These are phyloP conservation scores for Corniculantispora saksenae DNA, from an alignment of 2,329 filamentous ascomycete genomes.

Conservation along the genomic window DNA sequence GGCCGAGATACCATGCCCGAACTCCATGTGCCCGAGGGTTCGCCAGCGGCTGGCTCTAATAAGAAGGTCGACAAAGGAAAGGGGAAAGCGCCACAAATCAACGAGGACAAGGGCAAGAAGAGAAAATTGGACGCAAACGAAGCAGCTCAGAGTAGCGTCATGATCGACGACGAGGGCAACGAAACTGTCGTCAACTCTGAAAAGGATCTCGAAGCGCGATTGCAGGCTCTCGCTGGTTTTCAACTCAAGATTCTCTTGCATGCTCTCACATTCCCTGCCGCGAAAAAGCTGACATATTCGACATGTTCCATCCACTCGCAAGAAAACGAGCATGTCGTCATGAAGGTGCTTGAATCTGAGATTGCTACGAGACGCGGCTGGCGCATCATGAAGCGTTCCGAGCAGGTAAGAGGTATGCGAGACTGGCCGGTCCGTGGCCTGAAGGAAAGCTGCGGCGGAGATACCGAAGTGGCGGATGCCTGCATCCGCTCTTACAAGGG, in stretches of 20 bases:
- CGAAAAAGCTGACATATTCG: slow-evolving; percentile 80
- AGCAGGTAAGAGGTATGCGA: slow-evolving; percentile 75
- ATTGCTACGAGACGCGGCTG: slow-evolving; percentile 70
- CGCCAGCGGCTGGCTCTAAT: slow-evolving; percentile 19
- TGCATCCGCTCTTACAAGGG: slow-evolving; percentile 83
- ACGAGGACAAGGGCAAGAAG: slow-evolving; percentile 35
- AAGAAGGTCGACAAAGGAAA: slow-evolving; percentile 22
- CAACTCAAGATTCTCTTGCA: slow-evolving; percentile 82
- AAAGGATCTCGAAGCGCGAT: slow-evolving; percentile 61
- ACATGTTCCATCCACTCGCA: slow-evolving; percentile 86
- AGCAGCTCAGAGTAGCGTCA: slow-evolving; percentile 33
- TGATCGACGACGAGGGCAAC: slow-evolving; percentile 61
- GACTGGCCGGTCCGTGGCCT: slow-evolving; percentile 72
- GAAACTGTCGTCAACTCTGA: slow-evolving; percentile 53
- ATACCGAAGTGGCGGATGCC: slow-evolving; percentile 62
- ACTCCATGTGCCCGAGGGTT: slow-evolving; percentile 57
- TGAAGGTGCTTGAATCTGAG: slow-evolving; percentile 67
- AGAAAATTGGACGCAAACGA: slow-evolving; percentile 45
- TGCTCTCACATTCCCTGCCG: slow-evolving; percentile 78
- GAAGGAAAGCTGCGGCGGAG: slow-evolving; percentile 47
- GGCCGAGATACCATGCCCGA: slow-evolving; percentile 78
- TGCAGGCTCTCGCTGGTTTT: slow-evolving; percentile 75
- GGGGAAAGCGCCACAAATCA: slow-evolving; percentile 14
- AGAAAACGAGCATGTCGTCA: slow-evolving; percentile 87
- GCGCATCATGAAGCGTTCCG: slow-evolving; percentile 69